Percentiles rank a stretch among this genome's conserved stretches.
These are phyloP conservation scores for Psidium friedrichsthalianum DNA, from an alignment of 345 rosid species.

Conservation along the genomic window DNA sequence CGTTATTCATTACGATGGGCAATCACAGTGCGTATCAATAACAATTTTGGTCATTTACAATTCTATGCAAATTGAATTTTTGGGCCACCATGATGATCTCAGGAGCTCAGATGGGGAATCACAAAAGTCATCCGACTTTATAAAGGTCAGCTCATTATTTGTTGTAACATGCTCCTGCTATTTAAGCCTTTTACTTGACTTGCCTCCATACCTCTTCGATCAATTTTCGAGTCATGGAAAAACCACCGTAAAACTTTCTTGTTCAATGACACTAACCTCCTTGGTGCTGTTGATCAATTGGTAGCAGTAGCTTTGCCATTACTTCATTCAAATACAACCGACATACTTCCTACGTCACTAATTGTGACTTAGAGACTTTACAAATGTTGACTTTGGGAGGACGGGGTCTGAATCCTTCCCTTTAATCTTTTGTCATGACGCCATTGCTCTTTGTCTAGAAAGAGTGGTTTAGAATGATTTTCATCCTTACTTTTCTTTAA, in stretches of 20 bases:
- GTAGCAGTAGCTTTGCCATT: neutral
- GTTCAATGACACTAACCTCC: neutral
- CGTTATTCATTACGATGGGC: neutral
- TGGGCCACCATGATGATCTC: slow-evolving; percentile 3
- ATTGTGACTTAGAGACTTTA: neutral
- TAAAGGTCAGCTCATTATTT: slow-evolving; percentile 39
- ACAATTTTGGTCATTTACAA: neutral
- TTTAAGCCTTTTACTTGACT: neutral
- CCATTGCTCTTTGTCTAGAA: neutral
- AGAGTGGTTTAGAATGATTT: neutral
- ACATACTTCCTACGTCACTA: neutral
- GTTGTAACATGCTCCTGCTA: neutral
- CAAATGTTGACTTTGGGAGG: neutral
- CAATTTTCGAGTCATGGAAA: neutral
- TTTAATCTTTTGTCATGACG: neutral
- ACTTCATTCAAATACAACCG: neutral
- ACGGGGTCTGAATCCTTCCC: neutral
- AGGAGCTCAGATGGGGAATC: slow-evolving; percentile 46
- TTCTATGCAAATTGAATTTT: neutral
- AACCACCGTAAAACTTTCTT: neutral
- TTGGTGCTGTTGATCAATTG: neutral
- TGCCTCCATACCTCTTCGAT: neutral
- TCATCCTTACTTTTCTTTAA: neutral
- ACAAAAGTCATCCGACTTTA: slow-evolving; percentile 33
- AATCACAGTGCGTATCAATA: neutral